Evolutionary conservation across 305 asterid genomes (phyloP).

Genomic region (Fraxinus greggii): DNA sequence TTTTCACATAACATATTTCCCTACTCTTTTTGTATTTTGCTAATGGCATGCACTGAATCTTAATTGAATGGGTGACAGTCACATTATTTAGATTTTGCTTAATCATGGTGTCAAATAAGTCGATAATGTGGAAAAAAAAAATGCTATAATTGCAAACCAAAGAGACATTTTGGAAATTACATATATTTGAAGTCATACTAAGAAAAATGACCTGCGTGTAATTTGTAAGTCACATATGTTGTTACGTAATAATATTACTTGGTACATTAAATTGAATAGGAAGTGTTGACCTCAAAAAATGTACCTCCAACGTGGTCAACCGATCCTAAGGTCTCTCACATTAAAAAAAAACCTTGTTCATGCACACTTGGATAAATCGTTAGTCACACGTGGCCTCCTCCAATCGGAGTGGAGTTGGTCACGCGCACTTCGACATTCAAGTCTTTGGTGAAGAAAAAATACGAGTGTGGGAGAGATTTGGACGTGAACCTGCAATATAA

Average conservation of each 20-base stretch:
- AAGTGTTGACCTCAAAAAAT: not conserved
- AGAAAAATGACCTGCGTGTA: not conserved
- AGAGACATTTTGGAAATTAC: not conserved
- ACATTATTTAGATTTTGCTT: conserved; percentile 11
- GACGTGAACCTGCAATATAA: too few relatives aligned
- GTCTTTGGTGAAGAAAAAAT: too few relatives aligned
- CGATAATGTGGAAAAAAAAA: not conserved
- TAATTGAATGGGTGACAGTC: conserved; percentile 16
- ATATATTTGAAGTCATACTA: not conserved
- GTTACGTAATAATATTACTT: not conserved
- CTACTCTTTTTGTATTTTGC: conserved; percentile 24
- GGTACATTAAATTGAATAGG: not conserved
- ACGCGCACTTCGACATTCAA: too few relatives aligned
- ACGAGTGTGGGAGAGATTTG: too few relatives aligned
- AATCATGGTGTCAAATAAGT: conserved; percentile 12
- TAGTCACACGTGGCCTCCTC: too few relatives aligned
- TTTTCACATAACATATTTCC: conserved; percentile 19
- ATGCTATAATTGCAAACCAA: not conserved
- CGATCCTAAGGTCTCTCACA: too few relatives aligned
- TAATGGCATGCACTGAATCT: conserved; percentile 27
- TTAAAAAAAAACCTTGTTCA: too few relatives aligned
- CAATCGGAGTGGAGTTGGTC: too few relatives aligned
- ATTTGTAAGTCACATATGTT: not conserved
- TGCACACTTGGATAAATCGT: too few relatives aligned
- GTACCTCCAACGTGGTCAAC: too few relatives aligned